Evolutionary conservation across 169 alveolate species (phyloP), one percentile per base, ranked within the genome.

Genomic region (Plasmodium chabaudi): DNA sequence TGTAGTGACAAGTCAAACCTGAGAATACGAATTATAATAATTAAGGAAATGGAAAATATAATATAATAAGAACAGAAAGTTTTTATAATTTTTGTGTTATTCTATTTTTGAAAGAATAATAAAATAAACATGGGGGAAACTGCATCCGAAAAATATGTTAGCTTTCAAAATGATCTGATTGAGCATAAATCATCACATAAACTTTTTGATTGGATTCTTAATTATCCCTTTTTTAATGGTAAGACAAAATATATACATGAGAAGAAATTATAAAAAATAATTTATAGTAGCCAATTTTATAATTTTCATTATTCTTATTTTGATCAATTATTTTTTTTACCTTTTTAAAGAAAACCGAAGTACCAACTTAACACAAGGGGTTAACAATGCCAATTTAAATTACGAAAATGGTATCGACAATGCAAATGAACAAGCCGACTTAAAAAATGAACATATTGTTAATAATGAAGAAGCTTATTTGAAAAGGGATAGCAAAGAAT

Each of bases 151-250:
- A 53, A 60, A 47, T 79, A 79, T 59, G 74, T 79, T 34, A 79
- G 89, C 15, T 79, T 79, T 49, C 53, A 70, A 25, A 67, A 25
- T 47, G 27, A 17, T 27, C 19, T 70, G 17, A 79, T 65, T 25
- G 84, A 79, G 46, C 10, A 63, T 15, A 79, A 55, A 15, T 17
- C 84, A 23, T 79, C 79, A 0, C 70, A 65, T 60, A 67, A 60
- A 19, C 39, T 79, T 65, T 67, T 79, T 59, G 89, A 79, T 10
- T 79, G 82, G 89, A 79, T 79, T 27, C 73, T 79, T 59, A 79
- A 79, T 27, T 79, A 79, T 60, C 89, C 89, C n/a, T 70, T 79
- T 69, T 79, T 79, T 60, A 79, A 47, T 70, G 89, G 89, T 79
- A 59, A 65, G 88, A n/a, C 42, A 1, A 34, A 34, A 34, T 68